These are phyloP conservation scores for Termitomyces sp. DNA, from an alignment of 768 basidiomycete species.

Conservation along the genomic window DNA sequence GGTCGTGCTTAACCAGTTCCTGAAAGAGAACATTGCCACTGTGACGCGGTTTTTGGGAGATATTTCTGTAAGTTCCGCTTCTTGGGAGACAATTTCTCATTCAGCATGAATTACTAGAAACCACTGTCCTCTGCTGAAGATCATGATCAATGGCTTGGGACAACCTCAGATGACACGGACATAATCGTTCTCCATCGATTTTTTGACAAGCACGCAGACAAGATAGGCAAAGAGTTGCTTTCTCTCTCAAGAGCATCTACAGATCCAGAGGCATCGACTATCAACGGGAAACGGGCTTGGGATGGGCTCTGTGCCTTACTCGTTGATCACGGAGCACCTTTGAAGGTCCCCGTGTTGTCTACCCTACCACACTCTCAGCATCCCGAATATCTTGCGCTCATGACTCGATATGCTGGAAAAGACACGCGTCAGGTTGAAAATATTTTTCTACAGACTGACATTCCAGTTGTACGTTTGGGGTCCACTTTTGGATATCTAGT, in stretches of 20 bases:
- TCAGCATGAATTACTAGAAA: constrained; percentile 23
- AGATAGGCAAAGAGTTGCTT: constrained; percentile 81
- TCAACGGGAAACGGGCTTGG: constrained; percentile 79
- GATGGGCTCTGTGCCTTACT: constrained; percentile 72
- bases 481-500: not conserved
- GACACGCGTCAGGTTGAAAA: constrained; percentile 57
- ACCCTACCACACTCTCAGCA: constrained; percentile 42
- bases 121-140: constrained; percentile 39
- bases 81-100: not conserved
- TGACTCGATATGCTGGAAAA: constrained; percentile 56
- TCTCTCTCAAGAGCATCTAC: constrained; percentile 57
- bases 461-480: constrained; percentile 33
- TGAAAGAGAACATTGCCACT: constrained; percentile 60
- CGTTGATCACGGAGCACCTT: constrained; percentile 69
- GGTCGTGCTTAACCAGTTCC: constrained; percentile 72
- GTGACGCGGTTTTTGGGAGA: constrained; percentile 77
- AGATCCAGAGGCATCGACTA: constrained; percentile 49
- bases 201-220: constrained; percentile 80
- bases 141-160: constrained; percentile 66
- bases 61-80: constrained; percentile 47
- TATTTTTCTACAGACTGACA: constrained; percentile 56
- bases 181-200: constrained; percentile 79
- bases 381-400: constrained; percentile 60
- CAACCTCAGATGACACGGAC: constrained; percentile 80
- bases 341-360: constrained; percentile 64